These are phyloP conservation scores for Rhizopogon rudus DNA, from an alignment of 768 basidiomycete species.

Conservation along the genomic window DNA sequence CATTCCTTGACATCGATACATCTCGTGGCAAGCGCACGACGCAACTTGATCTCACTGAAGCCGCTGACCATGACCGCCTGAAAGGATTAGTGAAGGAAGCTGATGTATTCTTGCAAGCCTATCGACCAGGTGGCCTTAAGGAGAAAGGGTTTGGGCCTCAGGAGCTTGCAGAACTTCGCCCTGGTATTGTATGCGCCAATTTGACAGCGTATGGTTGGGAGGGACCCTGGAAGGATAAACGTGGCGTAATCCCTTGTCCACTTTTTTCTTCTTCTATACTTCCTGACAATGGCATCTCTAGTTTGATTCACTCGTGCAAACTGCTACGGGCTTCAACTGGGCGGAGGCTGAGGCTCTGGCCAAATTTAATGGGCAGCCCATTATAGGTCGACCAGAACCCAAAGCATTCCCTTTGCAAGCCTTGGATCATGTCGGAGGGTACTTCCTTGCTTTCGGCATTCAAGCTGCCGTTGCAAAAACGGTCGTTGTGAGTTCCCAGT, in stretches of 20 bases:
- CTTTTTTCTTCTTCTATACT: neutral
- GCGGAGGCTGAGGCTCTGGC: slow-evolving; percentile 49
- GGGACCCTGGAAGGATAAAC: slow-evolving; percentile 49
- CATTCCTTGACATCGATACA: slow-evolving; percentile 50
- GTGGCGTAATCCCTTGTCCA: slow-evolving; percentile 36
- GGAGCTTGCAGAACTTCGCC: slow-evolving; percentile 32
- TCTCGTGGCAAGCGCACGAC: slow-evolving; percentile 61
- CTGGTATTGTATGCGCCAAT: slow-evolving; percentile 51
- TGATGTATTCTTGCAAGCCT: slow-evolving; percentile 60
- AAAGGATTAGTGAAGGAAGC: slow-evolving; percentile 32
- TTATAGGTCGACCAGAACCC: slow-evolving; percentile 6
- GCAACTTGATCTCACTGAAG: slow-evolving; percentile 45
- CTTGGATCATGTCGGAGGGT: slow-evolving; percentile 55
- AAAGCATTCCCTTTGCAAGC: slow-evolving; percentile 52
- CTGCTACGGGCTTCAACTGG: slow-evolving; percentile 54
- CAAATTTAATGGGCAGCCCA: slow-evolving; percentile 16
- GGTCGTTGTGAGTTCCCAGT: slow-evolving; percentile 34
- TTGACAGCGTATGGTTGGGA: slow-evolving; percentile 54
- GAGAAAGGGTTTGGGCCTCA: slow-evolving; percentile 43
- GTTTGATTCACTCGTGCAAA: slow-evolving; percentile 66
- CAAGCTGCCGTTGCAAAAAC: slow-evolving; percentile 50
- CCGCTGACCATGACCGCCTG: slow-evolving; percentile 29
- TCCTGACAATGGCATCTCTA: slow-evolving; percentile 15
- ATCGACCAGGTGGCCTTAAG: slow-evolving; percentile 47
- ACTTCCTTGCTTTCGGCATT: slow-evolving; percentile 55